Evolutionary conservation across 2,329 filamentous ascomycete genomes (phyloP).

Genomic region (Alternaria dauci): DNA sequence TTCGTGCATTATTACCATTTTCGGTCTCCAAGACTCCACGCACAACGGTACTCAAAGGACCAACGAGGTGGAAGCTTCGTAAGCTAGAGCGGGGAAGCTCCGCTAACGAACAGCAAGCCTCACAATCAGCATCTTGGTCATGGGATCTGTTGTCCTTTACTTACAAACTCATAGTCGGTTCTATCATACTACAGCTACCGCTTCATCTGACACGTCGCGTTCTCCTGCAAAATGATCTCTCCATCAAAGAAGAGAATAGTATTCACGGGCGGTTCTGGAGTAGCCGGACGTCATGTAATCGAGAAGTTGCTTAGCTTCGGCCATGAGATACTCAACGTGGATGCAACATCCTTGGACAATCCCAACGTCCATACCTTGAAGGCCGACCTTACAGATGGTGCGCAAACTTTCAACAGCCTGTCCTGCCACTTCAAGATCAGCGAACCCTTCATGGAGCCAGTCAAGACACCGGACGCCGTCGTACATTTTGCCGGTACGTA

Average conservation of each 20-base stretch:
- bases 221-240: conserved; percentile 15
- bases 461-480: conserved; percentile 62
- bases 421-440: conserved; percentile 63
- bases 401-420: conserved; percentile 65
- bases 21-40: neutral
- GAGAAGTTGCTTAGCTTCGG: conserved; percentile 60
- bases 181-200: neutral
- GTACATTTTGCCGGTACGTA: conserved; percentile 65
- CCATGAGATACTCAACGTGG: conserved; percentile 64
- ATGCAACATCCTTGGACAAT: conserved; percentile 57
- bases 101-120: conserved; percentile 11
- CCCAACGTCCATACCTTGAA: conserved; percentile 62
- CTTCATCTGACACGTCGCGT: neutral
- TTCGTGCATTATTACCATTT: neutral
- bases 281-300: conserved; percentile 56
- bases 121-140: neutral
- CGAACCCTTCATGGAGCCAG: conserved; percentile 48
- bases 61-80: conserved; percentile 2
- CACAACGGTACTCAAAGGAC: conserved; percentile 3
- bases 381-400: conserved; percentile 63
- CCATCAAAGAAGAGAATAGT: conserved; percentile 53
- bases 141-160: neutral
- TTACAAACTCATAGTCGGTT: neutral
- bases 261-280: conserved; percentile 65
- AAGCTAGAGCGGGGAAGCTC: conserved; percentile 29